These are phyloP conservation scores for Auricularia sp. DNA, from an alignment of 768 basidiomycete species.

Conservation along the genomic window DNA sequence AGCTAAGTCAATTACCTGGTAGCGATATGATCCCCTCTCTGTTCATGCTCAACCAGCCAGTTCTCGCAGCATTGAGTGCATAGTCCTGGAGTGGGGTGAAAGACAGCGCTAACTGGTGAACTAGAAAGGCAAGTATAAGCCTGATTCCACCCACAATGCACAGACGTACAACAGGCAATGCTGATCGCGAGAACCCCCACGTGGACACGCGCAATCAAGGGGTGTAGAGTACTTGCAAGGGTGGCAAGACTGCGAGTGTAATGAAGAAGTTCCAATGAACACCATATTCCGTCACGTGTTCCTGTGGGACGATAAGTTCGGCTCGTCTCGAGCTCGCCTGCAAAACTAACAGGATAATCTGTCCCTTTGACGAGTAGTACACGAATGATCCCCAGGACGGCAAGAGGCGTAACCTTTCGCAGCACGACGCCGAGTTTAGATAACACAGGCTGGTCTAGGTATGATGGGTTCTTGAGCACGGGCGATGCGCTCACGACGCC, in stretches of 20 bases:
- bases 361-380: slow-evolving; percentile 83
- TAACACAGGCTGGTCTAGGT: slow-evolving; percentile 38
- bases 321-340: slow-evolving; percentile 1
- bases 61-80: slow-evolving; percentile 55
- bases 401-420: slow-evolving; percentile 56
- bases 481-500: slow-evolving; percentile 86
- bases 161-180: slow-evolving; percentile 35
- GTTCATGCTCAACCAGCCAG: slow-evolving; percentile 60
- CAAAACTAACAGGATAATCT: slow-evolving; percentile 75
- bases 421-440: slow-evolving; percentile 41
- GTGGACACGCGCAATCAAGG: slow-evolving; percentile 45
- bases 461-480: slow-evolving; percentile 50
- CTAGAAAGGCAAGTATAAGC: slow-evolving; percentile 26
- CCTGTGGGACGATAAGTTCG: slow-evolving; percentile 33
- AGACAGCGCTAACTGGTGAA: slow-evolving; percentile 60
- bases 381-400: slow-evolving; percentile 64
- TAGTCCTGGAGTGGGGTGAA: slow-evolving; percentile 45
- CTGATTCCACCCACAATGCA: neutral
- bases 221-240: slow-evolving; percentile 64
- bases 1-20: slow-evolving; percentile 34
- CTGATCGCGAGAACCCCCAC: slow-evolving; percentile 53
- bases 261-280: slow-evolving; percentile 99
- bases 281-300: slow-evolving; percentile 94
- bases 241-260: slow-evolving; percentile 72
- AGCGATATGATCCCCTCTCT: slow-evolving; percentile 88